A percentile compares a stretch with the other conserved stretches of the same genome.
Conservation (phyloP, 345 rosid species). For the Arabidopsis thaliana region DNA sequence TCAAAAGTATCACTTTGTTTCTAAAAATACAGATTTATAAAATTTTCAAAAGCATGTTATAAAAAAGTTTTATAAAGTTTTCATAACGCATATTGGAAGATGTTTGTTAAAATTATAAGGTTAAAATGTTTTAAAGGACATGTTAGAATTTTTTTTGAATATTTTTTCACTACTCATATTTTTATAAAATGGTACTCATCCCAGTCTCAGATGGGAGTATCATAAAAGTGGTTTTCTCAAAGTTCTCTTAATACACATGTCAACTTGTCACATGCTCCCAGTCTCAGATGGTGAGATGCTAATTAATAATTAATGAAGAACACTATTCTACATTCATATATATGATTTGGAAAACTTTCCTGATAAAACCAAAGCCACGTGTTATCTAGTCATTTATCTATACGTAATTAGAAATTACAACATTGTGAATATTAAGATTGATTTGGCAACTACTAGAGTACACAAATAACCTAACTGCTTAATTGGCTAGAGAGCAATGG, state of each 20-base stretch:
- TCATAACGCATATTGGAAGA: too few relatives aligned
- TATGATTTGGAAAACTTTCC: slow-evolving; percentile 7
- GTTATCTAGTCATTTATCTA: slow-evolving; percentile 20
- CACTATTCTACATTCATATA: not conserved
- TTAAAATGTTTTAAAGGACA: too few relatives aligned
- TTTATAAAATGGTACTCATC: too few relatives aligned
- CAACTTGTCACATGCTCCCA: not conserved
- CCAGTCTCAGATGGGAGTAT: too few relatives aligned
- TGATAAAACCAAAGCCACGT: slow-evolving; percentile 16
- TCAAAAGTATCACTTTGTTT: too few relatives aligned
- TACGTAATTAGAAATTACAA: not conserved
- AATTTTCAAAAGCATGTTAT: too few relatives aligned
- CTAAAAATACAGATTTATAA: too few relatives aligned
- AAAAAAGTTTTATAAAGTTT: too few relatives aligned
- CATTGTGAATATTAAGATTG: slow-evolving; percentile 4
- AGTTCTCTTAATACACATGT: not conserved
- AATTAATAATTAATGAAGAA: not conserved
- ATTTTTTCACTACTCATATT: too few relatives aligned
- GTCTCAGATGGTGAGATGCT: not conserved
- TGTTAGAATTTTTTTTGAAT: too few relatives aligned
- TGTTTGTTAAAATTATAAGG: too few relatives aligned
- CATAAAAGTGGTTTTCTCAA: too few relatives aligned
- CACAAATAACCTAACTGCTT: slow-evolving; percentile 34
- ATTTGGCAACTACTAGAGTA: slow-evolving; percentile 20
- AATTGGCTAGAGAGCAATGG: slow-evolving; percentile 39